These are phyloP conservation scores for Daldinia eschscholtzii DNA, from an alignment of 2,329 filamentous ascomycete genomes.

Conservation along the genomic window DNA sequence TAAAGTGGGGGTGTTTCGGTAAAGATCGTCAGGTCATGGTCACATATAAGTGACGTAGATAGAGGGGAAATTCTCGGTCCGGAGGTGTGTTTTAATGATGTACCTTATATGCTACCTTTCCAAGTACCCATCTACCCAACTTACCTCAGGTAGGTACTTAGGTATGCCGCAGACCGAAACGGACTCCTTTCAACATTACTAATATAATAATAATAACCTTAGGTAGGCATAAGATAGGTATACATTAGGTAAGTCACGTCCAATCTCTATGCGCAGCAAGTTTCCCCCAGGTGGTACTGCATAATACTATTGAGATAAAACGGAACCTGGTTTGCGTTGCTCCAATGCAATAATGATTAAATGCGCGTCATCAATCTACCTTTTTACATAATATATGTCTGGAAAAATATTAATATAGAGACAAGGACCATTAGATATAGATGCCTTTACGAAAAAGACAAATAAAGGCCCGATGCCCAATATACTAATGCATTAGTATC, in stretches of 20 bases:
- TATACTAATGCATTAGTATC: constrained; percentile 2
- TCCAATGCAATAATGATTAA: constrained; percentile 19
- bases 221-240: neutral
- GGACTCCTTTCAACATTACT: neutral
- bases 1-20: constrained; percentile 34
- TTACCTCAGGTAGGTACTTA: neutral
- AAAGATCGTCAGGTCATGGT: constrained; percentile 42
- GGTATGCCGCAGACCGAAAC: constrained; percentile 3
- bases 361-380: constrained; percentile 19
- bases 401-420: constrained; percentile 4
- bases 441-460: neutral
- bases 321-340: constrained; percentile 1
- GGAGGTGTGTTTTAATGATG: constrained; percentile 22
- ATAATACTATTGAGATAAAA: constrained; percentile 1
- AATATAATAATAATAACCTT: neutral
- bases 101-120: too few species aligned
- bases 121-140: neutral
- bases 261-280: neutral
- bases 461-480: constrained; percentile 11
- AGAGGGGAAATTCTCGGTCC: constrained; percentile 19
- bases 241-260: constrained; percentile 2
- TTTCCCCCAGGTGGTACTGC: neutral
- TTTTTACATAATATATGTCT: constrained; percentile 1
- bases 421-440: neutral
- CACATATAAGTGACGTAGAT: constrained; percentile 42